Evolutionary conservation across 495 filamentous ascomycete genomes (phyloP).

Genomic region (Staphylotrichum longicolle): DNA sequence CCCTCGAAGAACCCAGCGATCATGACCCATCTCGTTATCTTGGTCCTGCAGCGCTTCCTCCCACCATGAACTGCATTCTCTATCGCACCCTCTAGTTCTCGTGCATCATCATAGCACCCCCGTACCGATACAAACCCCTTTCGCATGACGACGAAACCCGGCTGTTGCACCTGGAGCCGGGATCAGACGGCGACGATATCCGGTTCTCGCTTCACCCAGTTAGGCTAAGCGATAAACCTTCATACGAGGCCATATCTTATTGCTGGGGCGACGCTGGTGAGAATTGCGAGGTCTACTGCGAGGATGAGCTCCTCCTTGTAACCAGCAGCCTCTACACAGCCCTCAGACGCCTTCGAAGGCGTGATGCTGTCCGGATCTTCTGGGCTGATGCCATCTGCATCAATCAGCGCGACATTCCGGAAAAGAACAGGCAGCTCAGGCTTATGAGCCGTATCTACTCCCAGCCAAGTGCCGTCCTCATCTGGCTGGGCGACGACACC

Average conservation of each 20-base stretch:
- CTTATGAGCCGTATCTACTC: conserved; percentile 41
- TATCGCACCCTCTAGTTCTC: too few relatives aligned
- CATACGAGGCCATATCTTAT: conserved; percentile 42
- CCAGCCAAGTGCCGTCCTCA: conserved; percentile 27
- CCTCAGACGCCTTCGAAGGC: conserved; percentile 31
- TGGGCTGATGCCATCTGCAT: too few relatives aligned
- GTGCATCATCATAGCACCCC: too few relatives aligned
- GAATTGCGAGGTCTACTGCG: conserved; percentile 23
- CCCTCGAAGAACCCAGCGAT: too few relatives aligned
- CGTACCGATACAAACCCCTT: conserved; percentile 3
- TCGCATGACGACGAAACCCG: conserved; percentile 14
- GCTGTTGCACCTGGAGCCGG: conserved; percentile 24
- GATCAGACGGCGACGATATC: conserved; percentile 17
- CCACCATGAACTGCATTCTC: too few relatives aligned
- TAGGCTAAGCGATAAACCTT: conserved; percentile 13
- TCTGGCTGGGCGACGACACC: conserved; percentile 37
- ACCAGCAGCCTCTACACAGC: conserved; percentile 32
- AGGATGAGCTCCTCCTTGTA: conserved; percentile 26
- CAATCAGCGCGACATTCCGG: conserved; percentile 35
- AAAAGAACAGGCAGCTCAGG: conserved; percentile 36
- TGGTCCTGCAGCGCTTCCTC: too few relatives aligned
- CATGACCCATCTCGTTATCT: too few relatives aligned
- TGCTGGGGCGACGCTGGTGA: conserved; percentile 34
- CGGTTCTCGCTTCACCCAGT: conserved; percentile 16
- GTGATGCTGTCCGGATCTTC: conserved; percentile 26